Evolutionary conservation across 805 yeast species (phyloP).

Genomic region (Candida tibetensis): DNA sequence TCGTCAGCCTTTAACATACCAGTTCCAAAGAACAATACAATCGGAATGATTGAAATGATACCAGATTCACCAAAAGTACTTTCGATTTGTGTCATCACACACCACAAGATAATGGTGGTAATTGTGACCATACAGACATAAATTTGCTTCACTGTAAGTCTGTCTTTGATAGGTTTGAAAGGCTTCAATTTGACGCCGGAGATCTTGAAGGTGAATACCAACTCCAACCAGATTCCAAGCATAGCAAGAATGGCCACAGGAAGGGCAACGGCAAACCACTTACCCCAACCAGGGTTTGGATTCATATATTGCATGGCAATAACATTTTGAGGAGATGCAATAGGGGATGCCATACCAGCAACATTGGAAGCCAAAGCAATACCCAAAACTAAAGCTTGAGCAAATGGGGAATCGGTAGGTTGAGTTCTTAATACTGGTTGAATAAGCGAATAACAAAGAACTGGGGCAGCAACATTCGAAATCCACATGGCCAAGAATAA

Average conservation of each 20-base stretch:
- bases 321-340: slow-evolving; percentile 94
- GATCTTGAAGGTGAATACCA: slow-evolving; percentile 61
- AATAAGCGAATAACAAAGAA: slow-evolving; percentile 82
- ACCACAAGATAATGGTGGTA: slow-evolving; percentile 48
- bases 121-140: slow-evolving; percentile 42
- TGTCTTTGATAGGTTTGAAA: slow-evolving; percentile 46
- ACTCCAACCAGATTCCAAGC: slow-evolving; percentile 67
- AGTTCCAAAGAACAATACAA: slow-evolving; percentile 48
- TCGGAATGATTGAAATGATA: slow-evolving; percentile 46
- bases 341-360: slow-evolving; percentile 97
- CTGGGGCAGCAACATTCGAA: slow-evolving; percentile 96
- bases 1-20: slow-evolving; percentile 48
- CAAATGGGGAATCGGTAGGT: slow-evolving; percentile 74
- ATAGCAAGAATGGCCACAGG: slow-evolving; percentile 72
- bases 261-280: slow-evolving; percentile 86
- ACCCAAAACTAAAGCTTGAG: slow-evolving; percentile 82
- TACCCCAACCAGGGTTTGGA: slow-evolving; percentile 77
- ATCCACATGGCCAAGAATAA: slow-evolving; percentile 92
- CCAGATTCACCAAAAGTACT: slow-evolving; percentile 49
- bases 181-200: slow-evolving; percentile 46
- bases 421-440: slow-evolving; percentile 86
- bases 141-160: slow-evolving; percentile 44
- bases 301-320: slow-evolving; percentile 86
- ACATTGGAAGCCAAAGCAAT: slow-evolving; percentile 90
- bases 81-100: slow-evolving; percentile 43